Conservation (phyloP, 257 asterid genomes). For the Nicotiana benthamiana region DNA sequence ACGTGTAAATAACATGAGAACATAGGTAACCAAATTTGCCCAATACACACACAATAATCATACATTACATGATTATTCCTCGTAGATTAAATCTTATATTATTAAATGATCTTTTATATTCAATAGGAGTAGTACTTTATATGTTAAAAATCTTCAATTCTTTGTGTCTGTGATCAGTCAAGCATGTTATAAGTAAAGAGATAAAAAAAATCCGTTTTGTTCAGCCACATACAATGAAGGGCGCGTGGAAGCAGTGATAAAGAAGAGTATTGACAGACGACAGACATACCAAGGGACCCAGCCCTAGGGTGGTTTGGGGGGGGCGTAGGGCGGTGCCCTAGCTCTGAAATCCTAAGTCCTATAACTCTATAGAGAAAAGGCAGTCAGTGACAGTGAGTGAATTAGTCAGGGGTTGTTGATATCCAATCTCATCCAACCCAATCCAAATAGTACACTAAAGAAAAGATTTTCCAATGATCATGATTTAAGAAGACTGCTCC, state of each 20-base stretch:
- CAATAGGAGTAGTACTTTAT: too few relatives aligned
- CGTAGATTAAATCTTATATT: too few relatives aligned
- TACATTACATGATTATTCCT: too few relatives aligned
- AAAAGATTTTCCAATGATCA: constrained; percentile 23
- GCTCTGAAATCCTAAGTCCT: constrained; percentile 1
- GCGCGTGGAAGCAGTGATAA: constrained; percentile 2
- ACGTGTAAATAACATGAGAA: too few relatives aligned
- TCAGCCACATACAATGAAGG: neutral
- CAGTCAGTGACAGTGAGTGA: neutral
- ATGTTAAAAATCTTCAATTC: too few relatives aligned
- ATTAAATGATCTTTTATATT: too few relatives aligned
- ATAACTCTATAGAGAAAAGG: neutral
- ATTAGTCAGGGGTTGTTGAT: neutral
- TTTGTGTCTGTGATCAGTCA: too few relatives aligned
- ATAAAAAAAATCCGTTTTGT: too few relatives aligned
- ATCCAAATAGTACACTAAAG: constrained; percentile 3
- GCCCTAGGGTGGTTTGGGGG: neutral
- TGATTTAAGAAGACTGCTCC: neutral
- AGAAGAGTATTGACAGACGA: neutral
- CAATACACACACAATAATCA: too few relatives aligned
- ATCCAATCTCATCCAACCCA: neutral
- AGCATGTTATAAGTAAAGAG: too few relatives aligned
- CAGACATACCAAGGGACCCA: constrained; percentile 14
- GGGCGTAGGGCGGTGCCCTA: neutral
- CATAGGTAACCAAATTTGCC: too few relatives aligned